Conservation (phyloP, 1,284 basidiomycete species). For the Erythrobasidium hasegawianum region DNA sequence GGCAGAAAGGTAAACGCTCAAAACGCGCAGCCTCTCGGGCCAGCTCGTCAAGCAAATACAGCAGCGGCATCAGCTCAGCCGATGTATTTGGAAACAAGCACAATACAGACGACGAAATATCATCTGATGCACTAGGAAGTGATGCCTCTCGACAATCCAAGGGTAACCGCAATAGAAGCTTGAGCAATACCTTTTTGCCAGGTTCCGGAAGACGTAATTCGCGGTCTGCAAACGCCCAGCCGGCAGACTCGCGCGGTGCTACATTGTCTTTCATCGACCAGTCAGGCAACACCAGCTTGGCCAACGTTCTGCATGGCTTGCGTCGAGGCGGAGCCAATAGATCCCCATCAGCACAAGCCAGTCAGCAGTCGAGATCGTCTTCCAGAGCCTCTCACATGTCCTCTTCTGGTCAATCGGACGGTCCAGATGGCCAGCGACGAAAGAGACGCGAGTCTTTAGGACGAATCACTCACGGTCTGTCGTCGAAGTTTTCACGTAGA, state of each 20-base stretch:
- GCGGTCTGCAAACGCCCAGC: background rate
- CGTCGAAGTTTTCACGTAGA: background rate
- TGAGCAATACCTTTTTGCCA: slow-evolving; percentile 6
- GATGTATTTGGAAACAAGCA: slow-evolving; percentile 20
- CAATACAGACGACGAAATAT: slow-evolving; percentile 20
- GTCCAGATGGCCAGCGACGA: background rate
- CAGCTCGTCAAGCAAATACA: background rate
- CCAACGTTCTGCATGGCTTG: slow-evolving; percentile 5
- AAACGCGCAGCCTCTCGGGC: background rate
- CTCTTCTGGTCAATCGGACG: slow-evolving; percentile 11
- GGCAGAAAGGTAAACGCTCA: background rate
- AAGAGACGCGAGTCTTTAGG: background rate
- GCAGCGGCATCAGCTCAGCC: slow-evolving; percentile 24
- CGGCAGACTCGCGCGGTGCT: background rate
- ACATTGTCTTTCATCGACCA: background rate
- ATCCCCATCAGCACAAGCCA: background rate
- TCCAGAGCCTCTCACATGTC: slow-evolving; percentile 1
- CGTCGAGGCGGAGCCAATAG: background rate
- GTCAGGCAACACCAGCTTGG: background rate
- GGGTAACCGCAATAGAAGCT: slow-evolving; percentile 2
- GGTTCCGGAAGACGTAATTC: background rate
- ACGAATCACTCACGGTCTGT: background rate
- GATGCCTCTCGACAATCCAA: background rate
- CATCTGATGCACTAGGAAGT: background rate
- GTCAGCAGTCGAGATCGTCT: background rate